phyloP scores from a whole-genome alignment of 495 filamentous ascomycete genomes.

The Jackrogersella minutella region DNA sequence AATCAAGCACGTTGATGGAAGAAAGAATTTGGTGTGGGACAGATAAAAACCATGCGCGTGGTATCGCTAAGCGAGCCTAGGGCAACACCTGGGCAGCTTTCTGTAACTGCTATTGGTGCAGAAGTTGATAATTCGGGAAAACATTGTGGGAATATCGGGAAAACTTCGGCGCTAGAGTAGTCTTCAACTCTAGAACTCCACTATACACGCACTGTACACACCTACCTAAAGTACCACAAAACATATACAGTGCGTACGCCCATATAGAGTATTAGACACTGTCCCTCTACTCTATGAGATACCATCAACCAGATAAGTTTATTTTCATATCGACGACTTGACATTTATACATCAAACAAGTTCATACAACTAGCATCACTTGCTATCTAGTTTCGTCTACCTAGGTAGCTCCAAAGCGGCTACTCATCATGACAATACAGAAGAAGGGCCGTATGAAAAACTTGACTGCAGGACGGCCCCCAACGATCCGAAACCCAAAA shows the following conservation, averaged over 20 bases:
- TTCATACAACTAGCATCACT: background rate
- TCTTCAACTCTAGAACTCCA: too few relatives aligned
- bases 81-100: background rate
- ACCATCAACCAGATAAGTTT: background rate
- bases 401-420: conserved; percentile 24
- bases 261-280: background rate
- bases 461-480: conserved; percentile 76
- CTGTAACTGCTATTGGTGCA: too few relatives aligned
- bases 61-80: background rate
- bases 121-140: too few relatives aligned
- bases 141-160: too few relatives aligned
- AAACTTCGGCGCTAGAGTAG: too few relatives aligned
- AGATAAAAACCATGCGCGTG: too few relatives aligned
- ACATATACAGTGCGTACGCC: background rate
- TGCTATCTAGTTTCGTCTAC: background rate
- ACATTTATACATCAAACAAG: too few relatives aligned
- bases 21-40: background rate
- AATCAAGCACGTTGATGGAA: background rate
- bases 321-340: background rate
- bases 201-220: too few relatives aligned
- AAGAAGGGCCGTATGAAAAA: conserved; percentile 53
- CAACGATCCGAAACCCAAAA: conserved; percentile 57
- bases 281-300: background rate
- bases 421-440: conserved; percentile 41
- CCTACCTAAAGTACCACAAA: background rate